Evolutionary conservation across 129 eudicot genomes (phyloP).

Genomic region (Smallanthus sonchifolius): DNA sequence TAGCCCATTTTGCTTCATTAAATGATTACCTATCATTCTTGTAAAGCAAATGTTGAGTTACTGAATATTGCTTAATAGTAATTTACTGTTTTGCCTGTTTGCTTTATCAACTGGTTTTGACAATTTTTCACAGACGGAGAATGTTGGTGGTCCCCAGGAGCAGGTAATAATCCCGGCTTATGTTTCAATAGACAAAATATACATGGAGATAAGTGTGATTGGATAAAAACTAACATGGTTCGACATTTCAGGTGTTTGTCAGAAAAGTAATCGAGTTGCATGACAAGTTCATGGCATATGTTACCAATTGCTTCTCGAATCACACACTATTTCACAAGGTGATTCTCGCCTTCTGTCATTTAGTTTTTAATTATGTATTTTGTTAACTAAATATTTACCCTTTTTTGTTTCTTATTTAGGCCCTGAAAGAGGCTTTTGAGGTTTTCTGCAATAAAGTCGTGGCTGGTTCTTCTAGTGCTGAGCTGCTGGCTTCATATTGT

Average conservation of each 20-base stretch:
- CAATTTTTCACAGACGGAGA: slow-evolving; percentile 45
- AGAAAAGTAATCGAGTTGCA: slow-evolving; percentile 63
- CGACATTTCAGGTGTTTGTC: slow-evolving; percentile 45
- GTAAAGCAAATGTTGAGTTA: neutral
- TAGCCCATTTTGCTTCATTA: neutral
- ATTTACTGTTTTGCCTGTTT: neutral
- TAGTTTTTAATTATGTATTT: neutral
- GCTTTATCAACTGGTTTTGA: neutral
- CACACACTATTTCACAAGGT: slow-evolving; percentile 76
- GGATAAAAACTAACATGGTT: neutral
- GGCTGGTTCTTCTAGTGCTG: slow-evolving; percentile 66
- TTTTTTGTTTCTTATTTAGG: slow-evolving; percentile 28
- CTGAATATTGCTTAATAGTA: neutral
- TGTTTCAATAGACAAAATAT: neutral
- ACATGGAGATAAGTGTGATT: neutral
- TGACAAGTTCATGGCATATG: slow-evolving; percentile 64
- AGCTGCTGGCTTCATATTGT: slow-evolving; percentile 61
- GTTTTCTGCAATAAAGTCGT: slow-evolving; percentile 70
- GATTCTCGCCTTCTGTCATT: neutral
- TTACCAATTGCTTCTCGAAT: slow-evolving; percentile 50
- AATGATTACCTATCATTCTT: neutral
- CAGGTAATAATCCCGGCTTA: slow-evolving; percentile 36
- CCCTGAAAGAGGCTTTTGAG: slow-evolving; percentile 72
- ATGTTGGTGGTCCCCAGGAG: slow-evolving; percentile 64
- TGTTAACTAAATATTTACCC: neutral